Evolutionary conservation across 83 land plant species (phyloP), one percentile per base, ranked within the genome.

Genomic region (Larix sibirica): DNA sequence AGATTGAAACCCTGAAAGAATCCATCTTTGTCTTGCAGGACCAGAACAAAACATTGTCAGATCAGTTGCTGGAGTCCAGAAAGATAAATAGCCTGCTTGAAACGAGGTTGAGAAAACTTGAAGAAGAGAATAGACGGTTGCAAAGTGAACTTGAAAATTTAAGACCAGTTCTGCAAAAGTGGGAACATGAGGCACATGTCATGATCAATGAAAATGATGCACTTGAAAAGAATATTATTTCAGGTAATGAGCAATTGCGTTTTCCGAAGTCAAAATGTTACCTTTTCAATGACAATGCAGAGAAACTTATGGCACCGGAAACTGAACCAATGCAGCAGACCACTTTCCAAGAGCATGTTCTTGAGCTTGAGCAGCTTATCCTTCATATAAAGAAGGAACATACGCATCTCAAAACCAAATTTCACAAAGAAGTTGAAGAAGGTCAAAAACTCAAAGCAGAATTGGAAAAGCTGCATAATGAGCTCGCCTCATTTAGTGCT

Each of bases 121-220:
- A 42, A 42, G 56, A 42, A n/a, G 77, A 73, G 54, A 73, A 73
- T 73, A 50, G 54, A 36, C 77, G 20, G 77, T 73, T 73, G 44
- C 26, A 73, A n/a, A 73, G 24, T 38, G 38, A 73, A 40, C 4
- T 73, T 12, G 77, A 3, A 73, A 73, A 44, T 42, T 20, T 44
- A 13, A 38, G 18, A 42, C 23, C 18, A 73, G 54, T 17, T n/a
- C 21, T 73, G n/a, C 77, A 42, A 42, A 73, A 38, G 40, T 73
- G 54, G 40, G 77, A 73, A 20, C 56, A 73, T 33, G 77, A 73
- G 26, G 54, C 23, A 42, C 56, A 73, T 9, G n/a, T 42, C 42
- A 23, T 42, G 40, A 73, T 21, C 40, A 42, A 13, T 73, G 77
- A 73, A 42, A 73, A 73, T 21, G 38, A 44, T 8, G 56, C 23